Conservation (phyloP, 1,284 basidiomycete genomes). For the Sphagnurus paluster region DNA sequence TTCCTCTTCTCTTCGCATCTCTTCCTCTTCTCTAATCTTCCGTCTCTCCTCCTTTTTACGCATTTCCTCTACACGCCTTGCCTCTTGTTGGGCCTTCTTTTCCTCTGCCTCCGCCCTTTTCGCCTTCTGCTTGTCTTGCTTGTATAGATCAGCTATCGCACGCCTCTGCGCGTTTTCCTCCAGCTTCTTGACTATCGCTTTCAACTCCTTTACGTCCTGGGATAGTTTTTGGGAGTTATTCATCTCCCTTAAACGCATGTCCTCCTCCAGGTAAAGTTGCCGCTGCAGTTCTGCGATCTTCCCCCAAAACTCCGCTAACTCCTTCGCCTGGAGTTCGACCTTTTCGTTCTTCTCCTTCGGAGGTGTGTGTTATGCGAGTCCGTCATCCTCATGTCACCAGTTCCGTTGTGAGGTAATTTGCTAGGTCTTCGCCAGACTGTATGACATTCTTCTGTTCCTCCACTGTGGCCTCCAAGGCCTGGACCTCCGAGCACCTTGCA, state of each 20-base stretch:
- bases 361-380: not conserved
- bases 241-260: not conserved
- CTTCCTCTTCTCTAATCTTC: conserved; percentile 4
- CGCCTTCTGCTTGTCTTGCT: conserved; percentile 1
- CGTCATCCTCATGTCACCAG: not conserved
- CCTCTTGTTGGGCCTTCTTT: not conserved
- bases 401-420: not conserved
- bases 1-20: not conserved
- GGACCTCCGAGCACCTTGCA: not conserved
- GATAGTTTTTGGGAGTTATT: not conserved
- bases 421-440: not conserved
- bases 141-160: conserved; percentile 6
- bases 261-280: not conserved
- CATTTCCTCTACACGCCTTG: not conserved
- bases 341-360: not conserved
- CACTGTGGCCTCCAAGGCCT: not conserved
- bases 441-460: not conserved
- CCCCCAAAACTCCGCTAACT: not conserved
- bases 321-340: not conserved
- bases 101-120: conserved; percentile 7
- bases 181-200: conserved; percentile 6
- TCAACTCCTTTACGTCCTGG: conserved; percentile 4
- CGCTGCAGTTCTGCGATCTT: not conserved
- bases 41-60: not conserved
- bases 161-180: conserved; percentile 10